Conservation (phyloP, 2,329 filamentous ascomycete species). For the Talaromyces sp. region DNA sequence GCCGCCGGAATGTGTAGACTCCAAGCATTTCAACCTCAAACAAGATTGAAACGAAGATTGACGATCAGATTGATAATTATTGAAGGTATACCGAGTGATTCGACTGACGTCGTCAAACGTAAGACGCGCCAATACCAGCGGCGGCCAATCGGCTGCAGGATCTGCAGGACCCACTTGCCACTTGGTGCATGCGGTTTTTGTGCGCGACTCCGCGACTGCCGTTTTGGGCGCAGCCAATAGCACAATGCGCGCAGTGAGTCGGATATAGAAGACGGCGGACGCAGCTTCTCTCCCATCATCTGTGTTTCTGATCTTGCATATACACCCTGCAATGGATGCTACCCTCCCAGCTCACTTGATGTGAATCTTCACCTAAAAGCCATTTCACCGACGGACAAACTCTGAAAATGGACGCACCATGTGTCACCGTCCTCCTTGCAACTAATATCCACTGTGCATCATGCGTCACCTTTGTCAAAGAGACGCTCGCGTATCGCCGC, state of each 20-base stretch:
- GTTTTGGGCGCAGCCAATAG: background rate
- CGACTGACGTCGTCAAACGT: background rate
- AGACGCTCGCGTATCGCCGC: slow-evolving; percentile 33
- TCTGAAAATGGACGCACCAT: background rate
- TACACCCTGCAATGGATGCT: background rate
- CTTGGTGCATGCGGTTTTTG: slow-evolving; percentile 12
- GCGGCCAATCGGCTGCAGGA: background rate
- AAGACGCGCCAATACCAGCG: background rate
- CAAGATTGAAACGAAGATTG: background rate
- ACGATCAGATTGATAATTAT: background rate
- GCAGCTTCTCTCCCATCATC: background rate
- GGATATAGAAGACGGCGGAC: background rate
- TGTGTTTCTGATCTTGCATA: background rate
- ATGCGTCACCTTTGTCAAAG: slow-evolving; percentile 41
- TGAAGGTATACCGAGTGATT: background rate
- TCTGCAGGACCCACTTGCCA: background rate
- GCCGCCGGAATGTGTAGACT: background rate
- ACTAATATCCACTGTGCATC: slow-evolving; percentile 46
- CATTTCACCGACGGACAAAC: background rate
- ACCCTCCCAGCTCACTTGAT: background rate
- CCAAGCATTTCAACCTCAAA: too few relatives aligned
- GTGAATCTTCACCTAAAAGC: background rate
- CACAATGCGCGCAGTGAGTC: background rate
- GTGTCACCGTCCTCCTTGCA: slow-evolving; percentile 36
- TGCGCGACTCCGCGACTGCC: slow-evolving; percentile 10